phyloP scores from a whole-genome alignment of 495 filamentous ascomycete species.

The Chaetomidium leptoderma region DNA sequence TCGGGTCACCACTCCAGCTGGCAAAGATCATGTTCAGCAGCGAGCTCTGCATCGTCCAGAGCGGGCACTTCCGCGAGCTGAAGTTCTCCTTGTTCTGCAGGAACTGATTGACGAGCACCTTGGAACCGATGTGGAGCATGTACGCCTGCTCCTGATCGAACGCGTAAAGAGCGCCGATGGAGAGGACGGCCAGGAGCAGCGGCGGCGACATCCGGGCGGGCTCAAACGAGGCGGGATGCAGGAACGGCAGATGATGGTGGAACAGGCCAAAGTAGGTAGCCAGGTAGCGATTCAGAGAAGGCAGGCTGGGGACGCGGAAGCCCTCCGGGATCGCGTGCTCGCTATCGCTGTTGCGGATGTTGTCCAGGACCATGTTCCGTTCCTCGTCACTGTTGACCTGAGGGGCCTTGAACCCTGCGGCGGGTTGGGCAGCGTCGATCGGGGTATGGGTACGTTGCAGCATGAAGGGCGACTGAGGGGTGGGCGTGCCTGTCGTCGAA shows the following conservation, averaged over 20 bases:
- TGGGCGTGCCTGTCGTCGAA: slow-evolving; percentile 71
- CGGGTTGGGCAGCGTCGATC: slow-evolving; percentile 47
- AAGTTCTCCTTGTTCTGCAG: slow-evolving; percentile 97
- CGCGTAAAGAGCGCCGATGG: slow-evolving; percentile 92
- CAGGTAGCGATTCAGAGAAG: slow-evolving; percentile 80
- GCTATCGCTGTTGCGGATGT: slow-evolving; percentile 72
- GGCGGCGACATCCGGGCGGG: slow-evolving; percentile 73
- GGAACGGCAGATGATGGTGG: slow-evolving; percentile 93
- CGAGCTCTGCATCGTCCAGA: slow-evolving; percentile 96
- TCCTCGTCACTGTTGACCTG: slow-evolving; percentile 73
- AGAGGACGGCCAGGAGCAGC: slow-evolving; percentile 83
- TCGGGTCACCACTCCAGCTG: slow-evolving; percentile 97
- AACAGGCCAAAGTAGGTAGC: slow-evolving; percentile 96
- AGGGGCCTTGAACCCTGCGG: slow-evolving; percentile 62
- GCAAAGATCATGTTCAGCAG: slow-evolving; percentile 98
- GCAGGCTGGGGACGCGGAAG: slow-evolving; percentile 77
- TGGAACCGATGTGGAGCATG: slow-evolving; percentile 95
- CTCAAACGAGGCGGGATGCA: slow-evolving; percentile 89
- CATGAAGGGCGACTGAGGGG: slow-evolving; percentile 63
- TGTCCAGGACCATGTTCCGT: slow-evolving; percentile 74
- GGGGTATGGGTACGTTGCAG: slow-evolving; percentile 62
- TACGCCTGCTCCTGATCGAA: slow-evolving; percentile 95
- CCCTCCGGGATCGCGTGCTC: slow-evolving; percentile 80
- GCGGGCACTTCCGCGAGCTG: slow-evolving; percentile 93
- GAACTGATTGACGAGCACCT: slow-evolving; percentile 93